Evolutionary conservation across 2,329 filamentous ascomycete species (phyloP), one percentile per base, ranked within the genome.

Genomic region (Penicillium brevicompactum): DNA sequence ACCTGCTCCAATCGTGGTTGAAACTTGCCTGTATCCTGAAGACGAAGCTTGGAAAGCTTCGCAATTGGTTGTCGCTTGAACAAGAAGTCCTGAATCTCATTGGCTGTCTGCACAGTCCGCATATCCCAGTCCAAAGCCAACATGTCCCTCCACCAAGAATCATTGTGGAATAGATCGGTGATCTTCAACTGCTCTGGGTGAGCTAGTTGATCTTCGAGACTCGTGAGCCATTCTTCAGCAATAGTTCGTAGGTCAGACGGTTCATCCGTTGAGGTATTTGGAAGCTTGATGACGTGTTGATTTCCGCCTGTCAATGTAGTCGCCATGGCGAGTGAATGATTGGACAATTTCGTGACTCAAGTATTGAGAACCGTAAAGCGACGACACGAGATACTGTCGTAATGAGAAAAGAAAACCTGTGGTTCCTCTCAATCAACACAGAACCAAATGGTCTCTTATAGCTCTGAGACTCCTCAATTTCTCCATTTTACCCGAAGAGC

Each of bases 121-220:
- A 75, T 66, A 37, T 76, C 70, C 74, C 74, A 76, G 40, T 71
- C 69, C 11, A 77, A 57, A 6, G 68, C 68, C n/a, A 76, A 61
- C 59, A 73, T 71, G 31, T 77, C 74, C 4, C 74, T 70, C 72
- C 74, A 76, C 69, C 72, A 76, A 9, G 74, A 74, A n/a, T 74
- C 72, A 16, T 60, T 40, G 13, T 75, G 71, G 46, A 77, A 72
- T 5, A 76, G 59, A 1, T 51, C 31, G 22, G 55, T 30, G 10
- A 70, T 47, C 3, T 61, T 53, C 11, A 64, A 46, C 11, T 53
- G 53, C 11, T 61, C 57, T 16, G 56, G 59, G 3, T 24, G 55
- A 5, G 58, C 52, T 1, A 73, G 60, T n/a, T 65, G 60, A 6
- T 48, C 45, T 18, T 70, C 64, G 3, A 74, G 56, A 2, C 56